Conservation (phyloP, 768 basidiomycete species). For the Phaeotremella fagi region DNA sequence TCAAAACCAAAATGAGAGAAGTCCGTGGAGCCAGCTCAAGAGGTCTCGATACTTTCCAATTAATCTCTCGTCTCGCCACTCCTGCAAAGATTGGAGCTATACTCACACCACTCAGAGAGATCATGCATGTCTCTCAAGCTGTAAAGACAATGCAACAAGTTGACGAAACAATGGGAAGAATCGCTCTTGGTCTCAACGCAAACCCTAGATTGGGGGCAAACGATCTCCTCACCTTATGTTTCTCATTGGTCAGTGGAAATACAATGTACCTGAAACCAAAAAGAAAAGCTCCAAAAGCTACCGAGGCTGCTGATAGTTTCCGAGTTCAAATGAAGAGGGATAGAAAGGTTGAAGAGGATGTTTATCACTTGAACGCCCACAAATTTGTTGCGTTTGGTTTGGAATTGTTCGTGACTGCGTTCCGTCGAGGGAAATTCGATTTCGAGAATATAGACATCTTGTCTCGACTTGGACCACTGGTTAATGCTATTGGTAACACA, state of each 20-base stretch:
- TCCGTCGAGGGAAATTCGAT: conserved; percentile 79
- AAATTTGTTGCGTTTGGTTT: conserved; percentile 88
- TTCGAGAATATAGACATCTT: conserved; percentile 69
- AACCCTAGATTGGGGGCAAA: conserved; percentile 66
- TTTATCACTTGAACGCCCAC: conserved; percentile 81
- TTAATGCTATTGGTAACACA: conserved; percentile 80
- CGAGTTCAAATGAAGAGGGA: conserved; percentile 77
- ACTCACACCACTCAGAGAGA: conserved; percentile 69
- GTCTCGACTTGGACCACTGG: conserved; percentile 79
- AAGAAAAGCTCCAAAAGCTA: conserved; percentile 46
- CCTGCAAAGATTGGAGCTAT: conserved; percentile 70
- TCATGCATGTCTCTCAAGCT: conserved; percentile 80
- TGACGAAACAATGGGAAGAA: conserved; percentile 80
- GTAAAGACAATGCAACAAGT: conserved; percentile 73
- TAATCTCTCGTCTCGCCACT: conserved; percentile 71
- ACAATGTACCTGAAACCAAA: conserved; percentile 73
- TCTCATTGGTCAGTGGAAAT: conserved; percentile 86
- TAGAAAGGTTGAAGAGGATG: conserved; percentile 56
- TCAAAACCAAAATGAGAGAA: conserved; percentile 92
- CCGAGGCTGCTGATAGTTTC: conserved; percentile 55
- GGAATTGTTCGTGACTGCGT: conserved; percentile 81
- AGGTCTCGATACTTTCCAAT: conserved; percentile 77
- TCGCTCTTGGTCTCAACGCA: conserved; percentile 76
- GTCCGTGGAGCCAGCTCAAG: conserved; percentile 75
- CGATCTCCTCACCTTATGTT: conserved; percentile 74